These are phyloP conservation scores for Leishmania aethiopica DNA, from an alignment of 208 protist species.

Conservation along the genomic window DNA sequence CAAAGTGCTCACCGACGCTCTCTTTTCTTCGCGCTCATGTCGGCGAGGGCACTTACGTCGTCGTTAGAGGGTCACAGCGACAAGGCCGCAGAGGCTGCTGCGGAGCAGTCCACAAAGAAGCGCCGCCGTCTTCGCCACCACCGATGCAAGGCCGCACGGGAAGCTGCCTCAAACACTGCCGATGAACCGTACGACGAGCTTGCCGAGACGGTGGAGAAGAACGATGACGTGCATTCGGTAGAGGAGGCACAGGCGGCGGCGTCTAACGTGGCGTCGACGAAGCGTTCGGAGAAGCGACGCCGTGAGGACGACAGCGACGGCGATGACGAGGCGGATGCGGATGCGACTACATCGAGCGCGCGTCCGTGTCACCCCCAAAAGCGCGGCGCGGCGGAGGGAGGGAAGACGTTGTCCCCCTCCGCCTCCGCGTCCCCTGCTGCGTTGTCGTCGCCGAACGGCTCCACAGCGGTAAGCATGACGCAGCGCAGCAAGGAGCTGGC, in stretches of 20 bases:
- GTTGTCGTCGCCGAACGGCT: neutral
- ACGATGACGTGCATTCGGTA: neutral
- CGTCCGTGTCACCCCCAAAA: neutral
- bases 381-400: neutral
- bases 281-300: slow-evolving; percentile 17
- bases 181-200: slow-evolving; percentile 13
- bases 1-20: neutral
- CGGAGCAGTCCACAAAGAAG: slow-evolving; percentile 13
- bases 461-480: slow-evolving; percentile 11
- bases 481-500: slow-evolving; percentile 32
- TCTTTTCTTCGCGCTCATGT: neutral
- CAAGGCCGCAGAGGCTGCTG: slow-evolving; percentile 3
- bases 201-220: neutral
- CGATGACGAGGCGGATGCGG: neutral
- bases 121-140: slow-evolving; percentile 66
- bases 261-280: neutral
- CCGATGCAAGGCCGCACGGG: slow-evolving; percentile 45
- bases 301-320: slow-evolving; percentile 15
- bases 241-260: neutral
- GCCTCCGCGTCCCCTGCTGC: neutral
- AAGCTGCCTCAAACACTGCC: slow-evolving; percentile 8
- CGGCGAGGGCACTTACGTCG: neutral
- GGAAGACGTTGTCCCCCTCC: neutral
- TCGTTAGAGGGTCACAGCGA: neutral
- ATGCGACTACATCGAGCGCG: neutral